These are phyloP conservation scores for Microdochium bolleyi DNA, from an alignment of 2,329 filamentous ascomycete genomes.

Conservation along the genomic window DNA sequence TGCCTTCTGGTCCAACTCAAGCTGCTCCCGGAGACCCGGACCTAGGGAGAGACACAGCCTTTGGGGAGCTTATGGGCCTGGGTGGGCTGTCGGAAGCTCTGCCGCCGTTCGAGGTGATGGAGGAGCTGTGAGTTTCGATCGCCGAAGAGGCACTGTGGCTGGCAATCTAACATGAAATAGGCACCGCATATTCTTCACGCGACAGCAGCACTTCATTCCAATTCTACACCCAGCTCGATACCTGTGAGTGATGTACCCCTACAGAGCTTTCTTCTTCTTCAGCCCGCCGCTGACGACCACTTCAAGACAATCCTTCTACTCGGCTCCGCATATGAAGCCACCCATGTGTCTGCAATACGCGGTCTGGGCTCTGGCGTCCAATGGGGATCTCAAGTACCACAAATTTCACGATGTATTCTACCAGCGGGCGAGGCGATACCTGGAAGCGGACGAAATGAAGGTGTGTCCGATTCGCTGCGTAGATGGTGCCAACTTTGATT, in stretches of 20 bases:
- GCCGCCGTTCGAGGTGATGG: conserved; percentile 69
- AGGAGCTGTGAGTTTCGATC: conserved; percentile 60
- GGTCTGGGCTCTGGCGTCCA: conserved; percentile 77
- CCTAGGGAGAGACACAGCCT: not conserved
- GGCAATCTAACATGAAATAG: conserved; percentile 27
- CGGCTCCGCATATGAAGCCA: conserved; percentile 64
- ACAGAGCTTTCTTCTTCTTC: too few relatives aligned
- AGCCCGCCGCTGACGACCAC: too few relatives aligned
- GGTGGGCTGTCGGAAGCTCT: conserved; percentile 71
- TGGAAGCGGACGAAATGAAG: conserved; percentile 78
- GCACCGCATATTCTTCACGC: conserved; percentile 67
- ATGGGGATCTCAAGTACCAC: conserved; percentile 63
- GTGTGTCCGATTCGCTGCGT: conserved; percentile 20
- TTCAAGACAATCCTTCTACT: conserved; percentile 49
- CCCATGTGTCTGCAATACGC: conserved; percentile 78
- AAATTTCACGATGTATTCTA: conserved; percentile 73
- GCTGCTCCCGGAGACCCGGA: not conserved
- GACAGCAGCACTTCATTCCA: conserved; percentile 63
- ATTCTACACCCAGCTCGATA: conserved; percentile 75
- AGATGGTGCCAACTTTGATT: not conserved
- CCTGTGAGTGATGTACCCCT: conserved; percentile 8
- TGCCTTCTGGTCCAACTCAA: not conserved
- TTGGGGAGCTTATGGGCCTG: conserved; percentile 67
- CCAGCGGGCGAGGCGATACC: conserved; percentile 71
- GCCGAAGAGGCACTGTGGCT: not conserved